phyloP scores from a whole-genome alignment of 768 basidiomycete genomes.

The Gloeopeniophorella convolvens region DNA sequence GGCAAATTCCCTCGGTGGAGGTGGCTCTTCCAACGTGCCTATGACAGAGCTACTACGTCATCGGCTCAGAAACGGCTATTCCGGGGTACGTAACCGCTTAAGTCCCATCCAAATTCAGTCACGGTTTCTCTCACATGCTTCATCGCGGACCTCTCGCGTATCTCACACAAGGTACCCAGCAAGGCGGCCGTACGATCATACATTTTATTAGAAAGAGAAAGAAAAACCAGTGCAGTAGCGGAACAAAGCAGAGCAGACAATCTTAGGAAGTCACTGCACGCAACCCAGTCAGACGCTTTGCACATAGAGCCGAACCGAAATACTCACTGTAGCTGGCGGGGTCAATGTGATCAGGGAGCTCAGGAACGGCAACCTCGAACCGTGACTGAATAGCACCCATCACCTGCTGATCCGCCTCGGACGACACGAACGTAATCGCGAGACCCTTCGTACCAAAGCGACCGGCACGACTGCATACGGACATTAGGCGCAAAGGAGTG shows the following conservation, averaged over 20 bases:
- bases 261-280: constrained; percentile 36
- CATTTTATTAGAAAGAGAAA: constrained; percentile 15
- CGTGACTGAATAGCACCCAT: constrained; percentile 92
- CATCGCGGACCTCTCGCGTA: too few species aligned
- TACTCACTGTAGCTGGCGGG: constrained; percentile 91
- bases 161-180: not conserved
- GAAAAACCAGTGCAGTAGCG: constrained; percentile 5
- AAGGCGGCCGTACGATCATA: constrained; percentile 5
- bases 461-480: constrained; percentile 75
- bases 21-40: too few species aligned
- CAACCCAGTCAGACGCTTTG: not conserved
- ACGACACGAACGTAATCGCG: constrained; percentile 93
- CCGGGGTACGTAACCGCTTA: too few species aligned
- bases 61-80: too few species aligned
- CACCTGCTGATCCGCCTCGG: constrained; percentile 88
- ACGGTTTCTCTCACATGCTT: too few species aligned
- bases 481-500: not conserved
- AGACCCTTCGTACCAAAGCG: constrained; percentile 99
- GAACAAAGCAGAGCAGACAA: not conserved
- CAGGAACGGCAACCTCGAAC: constrained; percentile 96
- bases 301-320: too few species aligned
- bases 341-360: constrained; percentile 90
- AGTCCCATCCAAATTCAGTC: too few species aligned
- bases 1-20: too few species aligned
- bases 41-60: too few species aligned